These are phyloP conservation scores for Arthrobotrys iridis DNA, from an alignment of 2,329 filamentous ascomycete genomes.

Conservation along the genomic window DNA sequence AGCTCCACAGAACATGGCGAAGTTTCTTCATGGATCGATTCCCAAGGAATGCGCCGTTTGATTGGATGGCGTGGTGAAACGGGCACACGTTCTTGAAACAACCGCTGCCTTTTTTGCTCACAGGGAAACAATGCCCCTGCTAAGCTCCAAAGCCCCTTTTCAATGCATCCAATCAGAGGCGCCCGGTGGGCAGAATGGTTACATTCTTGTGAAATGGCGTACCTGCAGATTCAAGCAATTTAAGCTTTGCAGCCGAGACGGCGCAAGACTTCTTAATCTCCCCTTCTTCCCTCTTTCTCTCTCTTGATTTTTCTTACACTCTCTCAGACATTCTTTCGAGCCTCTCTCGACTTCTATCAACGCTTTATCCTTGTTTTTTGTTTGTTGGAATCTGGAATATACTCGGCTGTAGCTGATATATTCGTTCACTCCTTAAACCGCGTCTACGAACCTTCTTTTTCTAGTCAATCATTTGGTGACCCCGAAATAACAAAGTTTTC, in stretches of 20 bases:
- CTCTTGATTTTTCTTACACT: conserved; percentile 7
- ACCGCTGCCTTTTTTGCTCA: conserved; percentile 22
- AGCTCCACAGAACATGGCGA: conserved; percentile 1
- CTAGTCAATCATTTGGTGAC: conserved; percentile 29
- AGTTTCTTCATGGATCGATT: background rate
- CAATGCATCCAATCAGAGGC: conserved; percentile 20
- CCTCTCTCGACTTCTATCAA: conserved; percentile 13
- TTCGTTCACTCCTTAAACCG: conserved; percentile 42
- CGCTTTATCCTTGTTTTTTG: conserved; percentile 5
- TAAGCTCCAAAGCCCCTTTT: conserved; percentile 22
- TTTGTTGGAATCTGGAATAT: conserved; percentile 34
- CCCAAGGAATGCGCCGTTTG: background rate
- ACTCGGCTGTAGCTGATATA: conserved; percentile 46
- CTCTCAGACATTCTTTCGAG: conserved; percentile 22
- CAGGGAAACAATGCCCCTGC: conserved; percentile 3
- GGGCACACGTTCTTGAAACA: conserved; percentile 36
- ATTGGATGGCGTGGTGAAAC: conserved; percentile 47
- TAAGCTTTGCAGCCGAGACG: conserved; percentile 40
- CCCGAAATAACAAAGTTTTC: conserved; percentile 13
- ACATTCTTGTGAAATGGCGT: conserved; percentile 9
- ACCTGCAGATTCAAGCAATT: conserved; percentile 27
- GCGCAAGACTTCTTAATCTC: conserved; percentile 27
- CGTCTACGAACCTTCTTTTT: background rate
- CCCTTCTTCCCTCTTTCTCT: conserved; percentile 24
- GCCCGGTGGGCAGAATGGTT: background rate